Percentiles rank a stretch among this genome's conserved stretches.
Evolutionary conservation across 352 stramenopile genomes (phyloP).

Genomic region (Globisporangium polare): DNA sequence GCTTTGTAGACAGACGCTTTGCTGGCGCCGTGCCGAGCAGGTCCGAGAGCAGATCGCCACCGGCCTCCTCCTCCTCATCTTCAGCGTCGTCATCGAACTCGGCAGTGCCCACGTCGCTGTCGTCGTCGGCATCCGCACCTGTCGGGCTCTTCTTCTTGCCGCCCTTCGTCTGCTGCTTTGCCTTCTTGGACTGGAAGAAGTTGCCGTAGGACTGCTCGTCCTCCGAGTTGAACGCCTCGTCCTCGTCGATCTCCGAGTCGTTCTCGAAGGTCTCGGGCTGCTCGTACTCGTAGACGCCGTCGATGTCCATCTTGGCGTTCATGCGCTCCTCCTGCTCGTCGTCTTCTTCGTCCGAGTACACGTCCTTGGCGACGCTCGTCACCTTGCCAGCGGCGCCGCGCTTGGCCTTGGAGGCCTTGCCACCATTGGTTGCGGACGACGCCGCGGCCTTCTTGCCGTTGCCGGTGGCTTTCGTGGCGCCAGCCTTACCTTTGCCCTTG

Average conservation of each 20-base stretch:
- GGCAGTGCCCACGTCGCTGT: conserved; percentile 20
- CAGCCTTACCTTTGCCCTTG: conserved; percentile 21
- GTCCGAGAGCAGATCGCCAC: conserved; percentile 71
- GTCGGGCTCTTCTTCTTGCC: conserved; percentile 9
- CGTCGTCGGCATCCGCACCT: conserved; percentile 14
- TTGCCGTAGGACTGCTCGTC: conserved; percentile 87
- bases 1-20: conserved; percentile 43
- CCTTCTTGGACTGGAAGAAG: conserved; percentile 68
- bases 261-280: conserved; percentile 70
- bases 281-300: conserved; percentile 83
- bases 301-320: conserved; percentile 69
- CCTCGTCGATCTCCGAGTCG: conserved; percentile 93
- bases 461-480: background rate
- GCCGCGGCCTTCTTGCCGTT: conserved; percentile 22
- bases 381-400: conserved; percentile 15
- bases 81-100: conserved; percentile 20
- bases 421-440: conserved; percentile 7
- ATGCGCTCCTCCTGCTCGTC: conserved; percentile 60
- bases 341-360: conserved; percentile 80
- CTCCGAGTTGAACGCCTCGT: conserved; percentile 93
- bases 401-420: conserved; percentile 15
- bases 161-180: conserved; percentile 15
- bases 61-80: conserved; percentile 38
- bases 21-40: conserved; percentile 60
- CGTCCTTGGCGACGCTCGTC: conserved; percentile 39